Conservation (phyloP, 106 monocot species). For the Xerophyta viscosa region DNA sequence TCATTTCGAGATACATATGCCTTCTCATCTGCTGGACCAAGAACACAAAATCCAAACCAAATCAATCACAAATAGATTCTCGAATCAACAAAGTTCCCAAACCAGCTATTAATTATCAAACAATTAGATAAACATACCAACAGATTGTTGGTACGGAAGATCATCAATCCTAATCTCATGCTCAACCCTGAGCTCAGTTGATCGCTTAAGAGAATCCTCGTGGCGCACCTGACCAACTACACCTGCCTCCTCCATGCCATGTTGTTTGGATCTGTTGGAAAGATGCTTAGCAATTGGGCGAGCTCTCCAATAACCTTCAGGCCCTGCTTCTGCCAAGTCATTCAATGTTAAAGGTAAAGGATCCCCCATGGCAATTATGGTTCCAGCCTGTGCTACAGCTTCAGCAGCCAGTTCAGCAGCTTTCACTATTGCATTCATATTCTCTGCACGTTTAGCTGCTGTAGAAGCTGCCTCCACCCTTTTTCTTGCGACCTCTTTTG, state of each 20-base stretch:
- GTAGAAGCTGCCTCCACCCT: slow-evolving; percentile 80
- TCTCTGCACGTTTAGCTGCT: slow-evolving; percentile 81
- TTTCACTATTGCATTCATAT: slow-evolving; percentile 84
- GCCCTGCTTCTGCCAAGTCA: slow-evolving; percentile 72
- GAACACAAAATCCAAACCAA: background rate
- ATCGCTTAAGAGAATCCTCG: slow-evolving; percentile 7
- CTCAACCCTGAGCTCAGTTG: background rate
- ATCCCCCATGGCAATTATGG: slow-evolving; percentile 84
- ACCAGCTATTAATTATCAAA: background rate
- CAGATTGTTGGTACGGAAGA: background rate
- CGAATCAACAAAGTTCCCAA: background rate
- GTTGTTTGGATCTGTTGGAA: slow-evolving; percentile 6
- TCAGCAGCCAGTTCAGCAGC: slow-evolving; percentile 95
- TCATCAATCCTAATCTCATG: background rate
- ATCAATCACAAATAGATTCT: background rate
- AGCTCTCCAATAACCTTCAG: slow-evolving; percentile 57
- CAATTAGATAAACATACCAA: background rate
- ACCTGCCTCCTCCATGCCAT: slow-evolving; percentile 4
- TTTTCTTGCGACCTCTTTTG: slow-evolving; percentile 56
- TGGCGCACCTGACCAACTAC: slow-evolving; percentile 7
- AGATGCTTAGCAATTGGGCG: slow-evolving; percentile 10
- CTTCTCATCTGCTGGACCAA: slow-evolving; percentile 9
- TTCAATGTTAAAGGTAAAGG: slow-evolving; percentile 67
- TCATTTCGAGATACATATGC: slow-evolving; percentile 11
- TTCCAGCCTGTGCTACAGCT: slow-evolving; percentile 82